Base-by-base conservation (phyloP, 352 stramenopile genomes). In the Phytophthora citrophthora region DNA sequence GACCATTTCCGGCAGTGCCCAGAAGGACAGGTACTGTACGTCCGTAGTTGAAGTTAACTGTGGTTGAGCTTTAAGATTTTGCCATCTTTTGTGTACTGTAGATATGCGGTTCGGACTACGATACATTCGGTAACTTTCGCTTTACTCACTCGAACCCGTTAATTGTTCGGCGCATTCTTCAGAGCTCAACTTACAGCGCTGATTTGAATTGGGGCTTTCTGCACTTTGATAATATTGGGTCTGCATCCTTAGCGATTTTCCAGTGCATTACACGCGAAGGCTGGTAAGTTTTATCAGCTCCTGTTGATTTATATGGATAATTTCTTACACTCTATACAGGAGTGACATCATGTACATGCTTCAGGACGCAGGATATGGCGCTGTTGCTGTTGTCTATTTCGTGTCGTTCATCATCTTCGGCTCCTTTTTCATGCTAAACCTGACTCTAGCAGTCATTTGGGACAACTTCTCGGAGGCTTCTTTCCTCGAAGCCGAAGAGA, bases 241-340 rank as follows among this genome's bases (percentile, higher is more conserved):
- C 64, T 6, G 83, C 93, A 20, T 90, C 87, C 18, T 53, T 98
- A 1, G 86, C 87, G 1, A 90, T 97, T 23, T 97, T 98, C 59
- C 89, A 97, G 62, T 86, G 83, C 23, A 90, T 98, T 26, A 98
- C 93, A 12, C 73, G 93, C 15, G 90, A 97, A 72, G 95, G 95
- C 5, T 98, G 94, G 95, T 91, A 79, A 20, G 79, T 64, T 56
- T 5, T n/a, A 20, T 13, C 18, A 57, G 32, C 26, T 23, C 9
- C 2, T 24, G 40, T 20, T 11, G 13, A n/a, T 54, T 31, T 9
- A 27, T 29, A 15, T 10, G n/a, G 16, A 10, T n/a, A 45, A 45
- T 20, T 20, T 20, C n/a, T 46, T 5, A 58, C 34, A 8, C 23
- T 40, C 15, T 20, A 41, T 31, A 4, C 12, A 83, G 72, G 74